These are phyloP conservation scores for Trametes maxima DNA, from an alignment of 768 basidiomycete species.

Conservation along the genomic window DNA sequence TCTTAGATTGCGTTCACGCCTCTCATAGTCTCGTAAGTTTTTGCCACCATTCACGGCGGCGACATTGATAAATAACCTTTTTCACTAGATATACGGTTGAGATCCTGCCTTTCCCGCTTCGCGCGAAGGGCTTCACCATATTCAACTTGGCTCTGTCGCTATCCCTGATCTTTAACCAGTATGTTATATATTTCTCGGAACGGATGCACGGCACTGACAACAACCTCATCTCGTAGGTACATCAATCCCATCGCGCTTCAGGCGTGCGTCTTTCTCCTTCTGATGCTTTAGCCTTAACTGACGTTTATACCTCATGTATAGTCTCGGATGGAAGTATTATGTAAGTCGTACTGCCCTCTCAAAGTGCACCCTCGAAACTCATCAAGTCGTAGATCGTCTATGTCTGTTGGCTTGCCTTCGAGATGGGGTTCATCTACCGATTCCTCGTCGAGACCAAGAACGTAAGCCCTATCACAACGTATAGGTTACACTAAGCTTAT, in stretches of 20 bases:
- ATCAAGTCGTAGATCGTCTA: conserved; percentile 37
- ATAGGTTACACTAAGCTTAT: not conserved
- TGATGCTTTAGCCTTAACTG: not conserved
- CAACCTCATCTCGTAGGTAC: conserved; percentile 15
- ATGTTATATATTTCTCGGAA: not conserved
- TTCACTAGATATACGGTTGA: conserved; percentile 47
- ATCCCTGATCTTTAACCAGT: conserved; percentile 51
- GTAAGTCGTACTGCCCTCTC: conserved; percentile 18
- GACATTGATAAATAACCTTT: not conserved
- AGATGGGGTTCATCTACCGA: conserved; percentile 41
- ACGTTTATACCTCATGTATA: not conserved
- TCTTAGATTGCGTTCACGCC: conserved; percentile 27
- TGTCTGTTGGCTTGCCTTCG: conserved; percentile 44
- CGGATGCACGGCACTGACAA: not conserved
- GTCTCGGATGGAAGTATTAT: conserved; percentile 51
- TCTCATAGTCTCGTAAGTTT: conserved; percentile 25
- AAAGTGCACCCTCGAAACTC: not conserved
- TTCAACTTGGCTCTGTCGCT: conserved; percentile 49
- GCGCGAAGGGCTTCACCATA: conserved; percentile 50
- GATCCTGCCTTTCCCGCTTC: conserved; percentile 51
- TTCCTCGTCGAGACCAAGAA: conserved; percentile 45
- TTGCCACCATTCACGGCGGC: not conserved
- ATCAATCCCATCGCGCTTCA: conserved; percentile 47
- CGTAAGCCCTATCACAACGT: conserved; percentile 15
- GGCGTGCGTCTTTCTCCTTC: conserved; percentile 6